A percentile compares a stretch with the other conserved stretches of the same genome.
These are phyloP conservation scores for Apiospora kogelbergensis DNA, from an alignment of 2,329 filamentous ascomycete genomes.

Conservation along the genomic window DNA sequence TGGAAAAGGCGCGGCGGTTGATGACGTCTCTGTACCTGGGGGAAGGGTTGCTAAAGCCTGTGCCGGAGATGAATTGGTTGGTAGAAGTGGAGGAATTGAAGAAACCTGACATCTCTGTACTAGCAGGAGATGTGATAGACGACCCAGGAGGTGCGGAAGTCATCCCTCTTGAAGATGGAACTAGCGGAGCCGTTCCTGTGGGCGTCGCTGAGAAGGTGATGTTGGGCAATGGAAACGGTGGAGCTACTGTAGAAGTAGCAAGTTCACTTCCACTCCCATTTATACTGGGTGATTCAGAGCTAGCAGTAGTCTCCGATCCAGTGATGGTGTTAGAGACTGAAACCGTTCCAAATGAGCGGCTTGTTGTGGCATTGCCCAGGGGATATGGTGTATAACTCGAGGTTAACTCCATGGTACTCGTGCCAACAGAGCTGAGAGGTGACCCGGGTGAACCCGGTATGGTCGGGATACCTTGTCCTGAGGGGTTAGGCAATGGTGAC, in stretches of 20 bases:
- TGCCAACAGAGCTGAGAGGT: not conserved
- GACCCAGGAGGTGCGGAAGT: not conserved
- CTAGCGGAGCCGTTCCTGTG: constrained; percentile 10
- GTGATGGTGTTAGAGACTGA: not conserved
- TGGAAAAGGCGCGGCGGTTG: not conserved
- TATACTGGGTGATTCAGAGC: not conserved
- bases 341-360: constrained; percentile 5
- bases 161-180: not conserved
- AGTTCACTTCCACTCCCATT: not conserved
- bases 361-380: not conserved
- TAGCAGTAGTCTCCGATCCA: not conserved
- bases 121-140: not conserved
- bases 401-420: not conserved
- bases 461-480: constrained; percentile 7
- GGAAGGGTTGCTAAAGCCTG: not conserved
- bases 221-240: constrained; percentile 18
- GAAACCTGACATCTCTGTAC: not conserved
- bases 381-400: constrained; percentile 3
- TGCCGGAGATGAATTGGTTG: not conserved
- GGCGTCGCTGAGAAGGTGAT: constrained; percentile 3
- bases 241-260: constrained; percentile 13
- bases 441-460: not conserved
- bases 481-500: not conserved
- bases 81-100: not conserved
- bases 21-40: not conserved